phyloP scores from a whole-genome alignment of 164 flowering plant species.

The Akebia trifoliata region DNA sequence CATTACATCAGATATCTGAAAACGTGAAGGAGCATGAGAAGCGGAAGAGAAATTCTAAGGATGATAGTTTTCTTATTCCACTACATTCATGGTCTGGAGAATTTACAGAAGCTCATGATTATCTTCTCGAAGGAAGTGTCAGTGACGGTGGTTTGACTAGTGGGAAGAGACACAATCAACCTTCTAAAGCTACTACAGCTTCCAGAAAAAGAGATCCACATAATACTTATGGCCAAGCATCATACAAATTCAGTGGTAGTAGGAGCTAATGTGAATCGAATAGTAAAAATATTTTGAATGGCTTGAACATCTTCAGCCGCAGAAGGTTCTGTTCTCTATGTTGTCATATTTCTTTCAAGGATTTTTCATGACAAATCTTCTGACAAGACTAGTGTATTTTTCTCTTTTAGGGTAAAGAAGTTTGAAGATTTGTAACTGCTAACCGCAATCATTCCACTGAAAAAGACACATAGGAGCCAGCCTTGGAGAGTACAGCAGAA shows the following conservation, averaged over 20 bases:
- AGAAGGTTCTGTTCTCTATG: slow-evolving; percentile 5
- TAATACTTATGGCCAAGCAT: slow-evolving; percentile 9
- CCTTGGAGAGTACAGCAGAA: neutral
- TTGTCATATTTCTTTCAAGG: neutral
- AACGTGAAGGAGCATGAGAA: slow-evolving; percentile 69
- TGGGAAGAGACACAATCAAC: slow-evolving; percentile 39
- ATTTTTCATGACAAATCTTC: slow-evolving; percentile 1
- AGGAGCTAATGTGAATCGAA: slow-evolving; percentile 1
- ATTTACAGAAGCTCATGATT: slow-evolving; percentile 62
- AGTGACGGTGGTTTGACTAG: slow-evolving; percentile 76
- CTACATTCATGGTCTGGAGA: slow-evolving; percentile 61
- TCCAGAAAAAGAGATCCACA: slow-evolving; percentile 22
- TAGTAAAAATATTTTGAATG: slow-evolving; percentile 1
- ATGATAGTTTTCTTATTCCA: slow-evolving; percentile 74
- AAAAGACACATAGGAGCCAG: neutral
- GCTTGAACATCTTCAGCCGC: neutral
- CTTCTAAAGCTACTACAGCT: slow-evolving; percentile 26
- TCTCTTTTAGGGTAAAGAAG: slow-evolving; percentile 3
- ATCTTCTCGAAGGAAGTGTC: slow-evolving; percentile 57
- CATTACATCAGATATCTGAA: slow-evolving; percentile 87
- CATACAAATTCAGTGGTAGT: neutral
- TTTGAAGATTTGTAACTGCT: neutral
- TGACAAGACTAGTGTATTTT: neutral
- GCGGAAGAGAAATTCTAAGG: slow-evolving; percentile 55
- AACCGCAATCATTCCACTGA: neutral